Conservation (phyloP, 805 yeast genomes). For the Candida ortonii region DNA sequence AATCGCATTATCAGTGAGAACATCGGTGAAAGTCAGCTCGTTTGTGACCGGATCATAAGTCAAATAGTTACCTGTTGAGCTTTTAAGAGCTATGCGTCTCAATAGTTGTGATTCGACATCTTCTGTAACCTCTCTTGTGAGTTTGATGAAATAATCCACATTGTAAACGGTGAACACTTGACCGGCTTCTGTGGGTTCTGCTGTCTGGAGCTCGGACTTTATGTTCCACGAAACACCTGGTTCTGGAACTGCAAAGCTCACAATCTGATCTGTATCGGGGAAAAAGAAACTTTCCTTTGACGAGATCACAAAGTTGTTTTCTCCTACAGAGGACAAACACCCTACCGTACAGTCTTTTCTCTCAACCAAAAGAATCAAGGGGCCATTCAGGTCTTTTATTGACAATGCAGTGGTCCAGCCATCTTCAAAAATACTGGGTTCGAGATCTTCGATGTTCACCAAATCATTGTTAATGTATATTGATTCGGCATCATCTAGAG, state of each 20-base stretch:
- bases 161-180: conserved; percentile 30
- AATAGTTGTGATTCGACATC: conserved; percentile 2
- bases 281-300: conserved; percentile 1
- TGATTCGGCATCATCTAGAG: conserved; percentile 11
- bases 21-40: conserved; percentile 22
- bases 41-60: conserved; percentile 18
- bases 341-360: conserved; percentile 12
- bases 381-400: conserved; percentile 27
- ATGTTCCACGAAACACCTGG: conserved; percentile 6
- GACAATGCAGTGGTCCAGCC: conserved; percentile 32
- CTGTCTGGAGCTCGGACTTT: conserved; percentile 12
- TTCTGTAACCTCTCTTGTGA: conserved; percentile 4
- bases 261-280: conserved; percentile 7
- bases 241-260: conserved; percentile 24
- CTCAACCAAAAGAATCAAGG: conserved; percentile 20
- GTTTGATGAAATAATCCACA: conserved; percentile 21
- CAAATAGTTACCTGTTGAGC: conserved; percentile 23
- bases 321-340: conserved; percentile 15
- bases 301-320: conserved; percentile 11
- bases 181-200: conserved; percentile 26
- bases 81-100: conserved; percentile 25
- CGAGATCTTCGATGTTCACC: conserved; percentile 17
- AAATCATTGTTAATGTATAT: conserved; percentile 26
- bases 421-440: conserved; percentile 16
- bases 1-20: conserved; percentile 29